Conservation (phyloP, 2,329 filamentous ascomycete species). For the Colletotrichum lindemuthianum region DNA sequence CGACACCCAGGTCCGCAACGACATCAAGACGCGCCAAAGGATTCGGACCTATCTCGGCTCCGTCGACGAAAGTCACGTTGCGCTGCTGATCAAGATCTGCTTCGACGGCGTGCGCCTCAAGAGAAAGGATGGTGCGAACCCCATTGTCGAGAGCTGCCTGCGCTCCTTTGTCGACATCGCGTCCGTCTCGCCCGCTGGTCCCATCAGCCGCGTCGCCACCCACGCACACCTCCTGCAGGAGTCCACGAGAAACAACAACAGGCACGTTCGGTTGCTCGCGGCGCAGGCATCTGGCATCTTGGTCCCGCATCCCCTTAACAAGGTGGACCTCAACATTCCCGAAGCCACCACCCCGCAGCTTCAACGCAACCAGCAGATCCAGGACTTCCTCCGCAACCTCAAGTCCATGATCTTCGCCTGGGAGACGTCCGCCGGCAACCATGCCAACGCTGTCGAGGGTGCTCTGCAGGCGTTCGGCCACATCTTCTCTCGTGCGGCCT, state of each 20-base stretch:
- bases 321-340: constrained; percentile 45
- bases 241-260: constrained; percentile 76
- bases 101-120: constrained; percentile 65
- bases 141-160: constrained; percentile 58
- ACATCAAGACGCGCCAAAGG: constrained; percentile 69
- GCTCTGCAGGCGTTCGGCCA: constrained; percentile 57
- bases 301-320: constrained; percentile 68
- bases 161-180: constrained; percentile 64
- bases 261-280: constrained; percentile 71
- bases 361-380: constrained; percentile 24
- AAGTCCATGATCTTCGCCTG: constrained; percentile 55
- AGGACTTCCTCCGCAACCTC: constrained; percentile 41
- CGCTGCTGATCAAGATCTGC: constrained; percentile 62
- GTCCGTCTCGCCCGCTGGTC: constrained; percentile 59
- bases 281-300: constrained; percentile 81
- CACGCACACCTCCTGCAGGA: constrained; percentile 61
- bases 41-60: constrained; percentile 64
- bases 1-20: constrained; percentile 76
- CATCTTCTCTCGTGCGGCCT: constrained; percentile 55
- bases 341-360: constrained; percentile 42
- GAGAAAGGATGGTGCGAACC: constrained; percentile 42
- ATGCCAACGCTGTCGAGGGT: constrained; percentile 59
- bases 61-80: constrained; percentile 50
- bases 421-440: constrained; percentile 53
- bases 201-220: constrained; percentile 59